Conservation (phyloP, 495 filamentous ascomycete species). For the Lichina pygmaea region DNA sequence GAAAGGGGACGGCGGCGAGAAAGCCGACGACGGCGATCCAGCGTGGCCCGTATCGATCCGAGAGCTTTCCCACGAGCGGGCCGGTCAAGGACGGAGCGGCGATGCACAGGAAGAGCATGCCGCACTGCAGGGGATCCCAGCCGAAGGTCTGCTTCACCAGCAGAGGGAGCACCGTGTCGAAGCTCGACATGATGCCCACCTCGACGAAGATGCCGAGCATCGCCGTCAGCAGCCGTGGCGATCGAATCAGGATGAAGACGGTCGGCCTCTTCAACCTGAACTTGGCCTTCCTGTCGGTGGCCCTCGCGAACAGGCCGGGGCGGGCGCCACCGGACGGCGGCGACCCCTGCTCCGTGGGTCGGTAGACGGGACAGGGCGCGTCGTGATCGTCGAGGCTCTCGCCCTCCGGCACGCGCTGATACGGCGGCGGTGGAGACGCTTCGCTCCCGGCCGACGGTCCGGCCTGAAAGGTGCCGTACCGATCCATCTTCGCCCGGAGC, state of each 20-base stretch:
- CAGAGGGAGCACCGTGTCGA: slow-evolving; percentile 16
- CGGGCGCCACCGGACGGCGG: neutral
- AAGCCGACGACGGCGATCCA: too few relatives aligned
- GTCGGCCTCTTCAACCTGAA: neutral
- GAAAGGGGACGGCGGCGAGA: too few relatives aligned
- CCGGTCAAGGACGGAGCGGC: neutral
- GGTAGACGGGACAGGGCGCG: too few relatives aligned
- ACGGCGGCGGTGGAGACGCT: neutral
- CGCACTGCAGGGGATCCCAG: slow-evolving; percentile 1
- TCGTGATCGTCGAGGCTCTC: neutral
- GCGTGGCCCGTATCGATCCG: slow-evolving; percentile 2
- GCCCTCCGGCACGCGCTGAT: neutral
- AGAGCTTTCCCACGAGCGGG: neutral
- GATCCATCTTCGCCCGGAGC: neutral
- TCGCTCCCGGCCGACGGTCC: neutral
- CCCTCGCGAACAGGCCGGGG: neutral
- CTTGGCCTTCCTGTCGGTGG: neutral
- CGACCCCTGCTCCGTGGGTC: neutral
- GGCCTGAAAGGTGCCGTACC: neutral
- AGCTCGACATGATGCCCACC: neutral
- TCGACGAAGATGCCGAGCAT: neutral
- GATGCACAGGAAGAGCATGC: slow-evolving; percentile 3
- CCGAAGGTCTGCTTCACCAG: slow-evolving; percentile 11
- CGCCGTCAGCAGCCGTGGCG: neutral
- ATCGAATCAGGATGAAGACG: neutral